phyloP scores from a whole-genome alignment of 2,329 filamentous ascomycete genomes.

The Alternaria panax region DNA sequence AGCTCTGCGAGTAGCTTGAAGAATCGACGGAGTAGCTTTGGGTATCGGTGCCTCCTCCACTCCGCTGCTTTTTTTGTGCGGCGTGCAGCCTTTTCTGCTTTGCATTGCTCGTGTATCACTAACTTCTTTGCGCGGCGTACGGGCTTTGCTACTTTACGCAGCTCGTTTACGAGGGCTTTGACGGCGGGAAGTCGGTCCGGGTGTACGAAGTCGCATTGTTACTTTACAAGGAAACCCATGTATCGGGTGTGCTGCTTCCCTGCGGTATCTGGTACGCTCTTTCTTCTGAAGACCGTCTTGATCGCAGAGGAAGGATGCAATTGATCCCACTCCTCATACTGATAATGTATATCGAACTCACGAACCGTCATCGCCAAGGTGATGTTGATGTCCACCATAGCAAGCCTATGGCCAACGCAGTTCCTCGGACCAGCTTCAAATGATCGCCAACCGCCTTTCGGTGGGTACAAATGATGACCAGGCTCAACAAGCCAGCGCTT shows the following conservation, averaged over 20 bases:
- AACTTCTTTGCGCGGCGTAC: too few relatives aligned
- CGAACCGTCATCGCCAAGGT: slow-evolving; percentile 21
- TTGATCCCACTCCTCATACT: slow-evolving; percentile 26
- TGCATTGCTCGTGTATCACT: too few relatives aligned
- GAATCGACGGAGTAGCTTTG: too few relatives aligned
- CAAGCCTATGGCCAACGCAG: slow-evolving; percentile 34
- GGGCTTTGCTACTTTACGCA: too few relatives aligned
- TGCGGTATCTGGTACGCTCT: slow-evolving; percentile 22
- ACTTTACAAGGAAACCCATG: slow-evolving; percentile 49
- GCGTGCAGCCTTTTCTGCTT: too few relatives aligned
- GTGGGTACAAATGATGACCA: slow-evolving; percentile 13
- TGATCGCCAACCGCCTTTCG: slow-evolving; percentile 39
- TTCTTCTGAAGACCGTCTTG: slow-evolving; percentile 9
- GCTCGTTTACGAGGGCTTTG: too few relatives aligned
- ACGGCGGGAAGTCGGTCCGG: too few relatives aligned
- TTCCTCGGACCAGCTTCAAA: slow-evolving; percentile 50
- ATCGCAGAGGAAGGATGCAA: slow-evolving; percentile 2
- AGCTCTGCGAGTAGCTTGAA: too few relatives aligned
- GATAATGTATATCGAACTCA: slow-evolving; percentile 26
- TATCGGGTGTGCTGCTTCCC: slow-evolving; percentile 24
- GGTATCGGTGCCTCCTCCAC: too few relatives aligned
- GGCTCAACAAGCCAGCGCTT: slow-evolving; percentile 34
- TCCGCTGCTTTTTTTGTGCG: too few relatives aligned
- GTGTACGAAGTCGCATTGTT: not conserved
- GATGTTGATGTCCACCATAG: slow-evolving; percentile 26